A percentile compares a stretch with the other conserved stretches of the same genome.
phyloP scores from a whole-genome alignment of 208 protist species.

The Leishmania martiniquensis region DNA sequence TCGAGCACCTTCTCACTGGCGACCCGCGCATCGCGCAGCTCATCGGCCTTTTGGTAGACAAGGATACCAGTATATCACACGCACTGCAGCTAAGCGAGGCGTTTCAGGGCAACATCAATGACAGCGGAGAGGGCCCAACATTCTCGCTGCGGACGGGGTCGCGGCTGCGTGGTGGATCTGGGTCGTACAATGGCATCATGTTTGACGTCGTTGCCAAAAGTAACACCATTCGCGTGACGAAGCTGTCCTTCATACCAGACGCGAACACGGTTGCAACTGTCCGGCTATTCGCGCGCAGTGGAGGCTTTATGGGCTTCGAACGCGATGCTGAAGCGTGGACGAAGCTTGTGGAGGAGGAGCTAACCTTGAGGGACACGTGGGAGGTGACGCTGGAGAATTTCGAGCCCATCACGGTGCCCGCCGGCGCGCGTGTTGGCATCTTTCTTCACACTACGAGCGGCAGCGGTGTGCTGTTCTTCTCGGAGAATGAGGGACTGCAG shows the following conservation, averaged over 20 bases:
- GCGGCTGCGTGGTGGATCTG: conserved; percentile 55
- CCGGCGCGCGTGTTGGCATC: conserved; percentile 62
- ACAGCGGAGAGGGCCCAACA: conserved; percentile 48
- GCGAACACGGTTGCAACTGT: conserved; percentile 64
- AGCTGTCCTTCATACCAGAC: conserved; percentile 83
- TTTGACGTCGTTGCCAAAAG: conserved; percentile 88
- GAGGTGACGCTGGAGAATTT: conserved; percentile 72
- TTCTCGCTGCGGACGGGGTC: conserved; percentile 63
- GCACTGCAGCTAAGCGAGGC: conserved; percentile 53
- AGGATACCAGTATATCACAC: conserved; percentile 48
- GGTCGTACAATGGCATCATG: conserved; percentile 92
- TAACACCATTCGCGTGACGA: conserved; percentile 65
- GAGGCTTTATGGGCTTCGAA: conserved; percentile 80
- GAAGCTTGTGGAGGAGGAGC: conserved; percentile 56
- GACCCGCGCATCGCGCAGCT: conserved; percentile 37
- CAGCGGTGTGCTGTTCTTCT: conserved; percentile 85
- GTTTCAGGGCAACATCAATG: conserved; percentile 51
- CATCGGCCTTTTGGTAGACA: conserved; percentile 36
- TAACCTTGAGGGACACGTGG: conserved; percentile 55
- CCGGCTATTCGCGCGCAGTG: conserved; percentile 68
- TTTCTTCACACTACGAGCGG: conserved; percentile 88
- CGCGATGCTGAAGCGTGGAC: conserved; percentile 48
- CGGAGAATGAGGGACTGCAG: conserved; percentile 76
- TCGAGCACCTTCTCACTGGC: conserved; percentile 21
- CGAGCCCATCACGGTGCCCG: conserved; percentile 68